These are phyloP conservation scores for Allium fistulosum DNA, from an alignment of 106 monocot genomes.

Conservation along the genomic window DNA sequence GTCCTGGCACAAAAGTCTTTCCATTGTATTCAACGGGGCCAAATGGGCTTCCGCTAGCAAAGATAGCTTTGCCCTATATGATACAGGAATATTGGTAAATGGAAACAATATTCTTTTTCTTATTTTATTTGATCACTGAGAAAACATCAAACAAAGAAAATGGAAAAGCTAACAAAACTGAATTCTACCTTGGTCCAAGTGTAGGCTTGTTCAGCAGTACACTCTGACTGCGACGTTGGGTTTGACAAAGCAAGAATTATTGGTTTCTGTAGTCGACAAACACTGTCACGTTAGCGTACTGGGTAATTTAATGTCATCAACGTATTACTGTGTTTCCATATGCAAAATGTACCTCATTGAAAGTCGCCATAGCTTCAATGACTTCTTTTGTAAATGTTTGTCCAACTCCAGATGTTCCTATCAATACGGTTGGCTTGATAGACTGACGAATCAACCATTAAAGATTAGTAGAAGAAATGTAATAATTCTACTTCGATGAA, in stretches of 20 bases:
- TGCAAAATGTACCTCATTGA: constrained; percentile 58
- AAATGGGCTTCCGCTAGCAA: constrained; percentile 87
- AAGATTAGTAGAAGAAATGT: not conserved
- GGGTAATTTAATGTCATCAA: no score
- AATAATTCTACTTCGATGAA: no score
- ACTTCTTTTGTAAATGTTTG: constrained; percentile 87
- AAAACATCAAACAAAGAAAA: not conserved
- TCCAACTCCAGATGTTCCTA: constrained; percentile 88
- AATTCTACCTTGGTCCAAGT: constrained; percentile 51
- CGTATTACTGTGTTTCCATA: not conserved
- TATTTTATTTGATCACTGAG: not conserved
- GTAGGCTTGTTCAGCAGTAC: constrained; percentile 75
- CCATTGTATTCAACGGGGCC: constrained; percentile 66
- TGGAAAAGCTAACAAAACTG: not conserved
- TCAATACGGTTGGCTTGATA: constrained; percentile 87
- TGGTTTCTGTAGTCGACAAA: constrained; percentile 46
- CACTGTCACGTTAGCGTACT: not conserved
- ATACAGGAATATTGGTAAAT: not conserved
- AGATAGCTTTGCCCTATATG: constrained; percentile 69
- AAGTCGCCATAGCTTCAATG: constrained; percentile 78
- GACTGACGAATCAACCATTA: constrained; percentile 24
- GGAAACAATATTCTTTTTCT: constrained; percentile 6
- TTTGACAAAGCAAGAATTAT: constrained; percentile 62
- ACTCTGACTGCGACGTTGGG: constrained; percentile 74
- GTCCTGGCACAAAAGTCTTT: constrained; percentile 49